phyloP scores from a whole-genome alignment of 140 eudicot species.

The Cichorium intybus region DNA sequence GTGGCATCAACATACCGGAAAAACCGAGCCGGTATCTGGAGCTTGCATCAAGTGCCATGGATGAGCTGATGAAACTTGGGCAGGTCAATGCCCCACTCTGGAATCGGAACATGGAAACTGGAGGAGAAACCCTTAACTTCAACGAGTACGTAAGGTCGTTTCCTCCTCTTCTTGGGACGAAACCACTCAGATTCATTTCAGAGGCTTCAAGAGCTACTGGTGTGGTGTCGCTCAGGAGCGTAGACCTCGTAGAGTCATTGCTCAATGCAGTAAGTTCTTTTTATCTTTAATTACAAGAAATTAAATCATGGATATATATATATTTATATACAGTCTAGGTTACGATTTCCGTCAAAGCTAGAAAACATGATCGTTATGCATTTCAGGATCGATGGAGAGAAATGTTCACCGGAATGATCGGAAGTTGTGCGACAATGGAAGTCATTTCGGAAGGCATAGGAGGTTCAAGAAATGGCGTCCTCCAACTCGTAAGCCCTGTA shows the following conservation, averaged over 20 bases:
- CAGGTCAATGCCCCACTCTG: conserved; percentile 56
- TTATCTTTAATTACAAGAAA: background rate
- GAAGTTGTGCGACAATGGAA: conserved; percentile 37
- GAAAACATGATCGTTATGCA: background rate
- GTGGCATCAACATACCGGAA: too few species aligned
- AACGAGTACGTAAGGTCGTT: conserved; percentile 45
- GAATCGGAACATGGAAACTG: conserved; percentile 42
- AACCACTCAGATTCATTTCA: conserved; percentile 44
- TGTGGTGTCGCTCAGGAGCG: conserved; percentile 38
- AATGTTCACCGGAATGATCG: conserved; percentile 60
- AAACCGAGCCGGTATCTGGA: conserved; percentile 25
- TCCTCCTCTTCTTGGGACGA: conserved; percentile 43
- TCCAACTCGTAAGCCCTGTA: conserved; percentile 48
- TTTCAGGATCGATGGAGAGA: conserved; percentile 55
- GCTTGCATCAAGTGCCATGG: conserved; percentile 61
- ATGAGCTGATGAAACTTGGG: conserved; percentile 59
- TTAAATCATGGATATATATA: background rate
- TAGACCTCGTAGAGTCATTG: conserved; percentile 44
- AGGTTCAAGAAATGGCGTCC: conserved; percentile 51
- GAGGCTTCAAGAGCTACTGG: conserved; percentile 64
- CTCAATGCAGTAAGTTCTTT: conserved; percentile 39
- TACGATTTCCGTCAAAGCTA: too few species aligned
- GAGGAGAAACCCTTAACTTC: conserved; percentile 42
- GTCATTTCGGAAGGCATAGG: conserved; percentile 45
- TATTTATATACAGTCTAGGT: too few species aligned